Conservation (phyloP, 148 eudicot genomes). For the Amaranthus hypochondriacus region DNA sequence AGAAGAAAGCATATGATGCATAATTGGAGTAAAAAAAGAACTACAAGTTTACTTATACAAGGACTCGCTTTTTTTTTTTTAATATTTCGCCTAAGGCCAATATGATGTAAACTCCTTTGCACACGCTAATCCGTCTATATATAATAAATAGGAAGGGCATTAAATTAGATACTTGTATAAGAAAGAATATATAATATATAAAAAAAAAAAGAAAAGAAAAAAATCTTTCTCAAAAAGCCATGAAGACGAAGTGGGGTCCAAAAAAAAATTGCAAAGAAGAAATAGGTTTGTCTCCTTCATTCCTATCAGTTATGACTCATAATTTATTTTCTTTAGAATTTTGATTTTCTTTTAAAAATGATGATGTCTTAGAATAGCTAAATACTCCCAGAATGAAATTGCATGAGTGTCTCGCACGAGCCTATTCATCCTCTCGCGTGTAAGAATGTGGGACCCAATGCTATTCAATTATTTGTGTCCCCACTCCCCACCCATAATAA, state of each 20-base stretch:
- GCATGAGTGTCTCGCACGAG: slow-evolving; percentile 16
- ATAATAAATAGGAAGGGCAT: too few relatives aligned
- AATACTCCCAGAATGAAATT: background rate
- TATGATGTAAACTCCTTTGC: too few relatives aligned
- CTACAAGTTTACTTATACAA: too few relatives aligned
- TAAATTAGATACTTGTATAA: too few relatives aligned
- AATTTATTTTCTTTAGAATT: background rate
- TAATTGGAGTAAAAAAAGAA: too few relatives aligned
- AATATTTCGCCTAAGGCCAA: too few relatives aligned
- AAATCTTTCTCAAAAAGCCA: slow-evolving; percentile 2
- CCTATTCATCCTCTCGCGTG: slow-evolving; percentile 5
- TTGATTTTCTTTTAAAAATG: background rate
- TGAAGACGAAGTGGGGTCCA: slow-evolving; percentile 16
- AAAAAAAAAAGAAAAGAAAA: background rate
- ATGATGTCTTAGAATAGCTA: background rate
- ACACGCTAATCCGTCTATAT: too few relatives aligned
- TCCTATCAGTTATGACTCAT: slow-evolving; percentile 18
- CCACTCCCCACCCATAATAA: slow-evolving; percentile 1
- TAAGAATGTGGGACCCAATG: background rate
- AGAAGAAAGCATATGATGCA: too few relatives aligned
- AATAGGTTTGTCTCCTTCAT: slow-evolving; percentile 32
- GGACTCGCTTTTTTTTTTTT: too few relatives aligned
- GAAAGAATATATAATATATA: too few relatives aligned
- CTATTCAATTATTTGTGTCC: background rate
- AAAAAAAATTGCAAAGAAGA: slow-evolving; percentile 11